Evolutionary conservation across 257 asterid genomes (phyloP).

Genomic region (Catharanthus roseus): DNA sequence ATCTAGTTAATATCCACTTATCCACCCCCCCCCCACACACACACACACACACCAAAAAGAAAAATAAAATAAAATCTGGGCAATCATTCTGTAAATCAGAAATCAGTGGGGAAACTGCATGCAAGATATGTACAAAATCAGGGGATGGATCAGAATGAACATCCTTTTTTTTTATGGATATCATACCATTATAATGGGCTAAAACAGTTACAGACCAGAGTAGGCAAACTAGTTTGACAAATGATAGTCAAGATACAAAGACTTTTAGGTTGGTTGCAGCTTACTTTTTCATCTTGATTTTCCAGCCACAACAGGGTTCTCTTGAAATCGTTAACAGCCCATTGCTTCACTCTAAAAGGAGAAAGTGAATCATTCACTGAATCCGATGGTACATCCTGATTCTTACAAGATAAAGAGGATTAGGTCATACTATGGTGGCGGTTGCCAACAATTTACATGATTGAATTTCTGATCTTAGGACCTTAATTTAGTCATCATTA

Average conservation of each 20-base stretch:
- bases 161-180: no score
- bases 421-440: neutral
- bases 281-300: constrained; percentile 84
- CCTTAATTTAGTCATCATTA: neutral
- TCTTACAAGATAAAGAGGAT: constrained; percentile 17
- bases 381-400: constrained; percentile 23
- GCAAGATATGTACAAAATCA: neutral
- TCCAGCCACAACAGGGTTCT: constrained; percentile 80
- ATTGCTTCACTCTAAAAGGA: constrained; percentile 63
- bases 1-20: no score
- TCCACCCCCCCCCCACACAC: no score
- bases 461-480: neutral
- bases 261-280: constrained; percentile 5
- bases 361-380: constrained; percentile 43
- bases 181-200: neutral
- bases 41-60: no score
- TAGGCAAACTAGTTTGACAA: neutral
- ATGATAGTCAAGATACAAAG: neutral
- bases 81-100: neutral
- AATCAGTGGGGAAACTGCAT: neutral
- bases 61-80: no score
- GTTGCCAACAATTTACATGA: neutral
- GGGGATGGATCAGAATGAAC: neutral
- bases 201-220: neutral
- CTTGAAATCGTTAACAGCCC: constrained; percentile 78